Evolutionary conservation across 1,284 basidiomycete genomes (phyloP), one percentile per base, ranked within the genome.

Genomic region (Moesziomyces sp.): DNA sequence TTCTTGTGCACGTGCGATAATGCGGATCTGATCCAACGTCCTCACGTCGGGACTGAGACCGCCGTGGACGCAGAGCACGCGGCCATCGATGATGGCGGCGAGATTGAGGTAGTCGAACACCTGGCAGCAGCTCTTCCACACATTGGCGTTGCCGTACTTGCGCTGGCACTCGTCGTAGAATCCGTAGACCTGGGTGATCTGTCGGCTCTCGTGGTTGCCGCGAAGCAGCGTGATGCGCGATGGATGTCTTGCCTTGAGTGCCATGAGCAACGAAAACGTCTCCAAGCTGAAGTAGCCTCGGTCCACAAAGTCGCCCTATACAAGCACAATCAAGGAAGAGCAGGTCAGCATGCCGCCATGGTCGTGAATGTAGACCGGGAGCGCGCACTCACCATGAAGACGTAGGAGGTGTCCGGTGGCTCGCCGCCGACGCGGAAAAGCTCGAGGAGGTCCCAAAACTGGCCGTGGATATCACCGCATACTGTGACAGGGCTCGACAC

Each of bases 91-190:
- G 70, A 99, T 74, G 64, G 97, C 95, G 35, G 93, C 95, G 52
- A 99, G 87, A 9, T 96, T 99, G 77, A 99, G 86, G 86, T 96
- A 99, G 88, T 99, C 97, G 85, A 99, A 99, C 94, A 99, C 97
- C 86, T 99, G 97, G 67, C 96, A 99, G 84, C 99, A 99, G 85
- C 97, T 97, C 43, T 93, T 95, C 97, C 97, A 99, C 42, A 98
- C 96, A 77, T 93, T 92, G 28, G 94, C 76, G 55, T 74, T 78
- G 47, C 95, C 96, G 84, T 99, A 99, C 86, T 99, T 99, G 50
- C 96, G 89, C 44, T 95, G 91, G 82, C 97, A 99, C 88, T 99
- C 97, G 46, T 74, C 71, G 83, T 97, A 98, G 85, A 98, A 98
- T 16, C 95, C 95, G 74, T 98, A 98, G 2, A 97, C 95, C 82